These are phyloP conservation scores for Takashimella koratensis DNA, from an alignment of 1,284 basidiomycete species.

Conservation along the genomic window DNA sequence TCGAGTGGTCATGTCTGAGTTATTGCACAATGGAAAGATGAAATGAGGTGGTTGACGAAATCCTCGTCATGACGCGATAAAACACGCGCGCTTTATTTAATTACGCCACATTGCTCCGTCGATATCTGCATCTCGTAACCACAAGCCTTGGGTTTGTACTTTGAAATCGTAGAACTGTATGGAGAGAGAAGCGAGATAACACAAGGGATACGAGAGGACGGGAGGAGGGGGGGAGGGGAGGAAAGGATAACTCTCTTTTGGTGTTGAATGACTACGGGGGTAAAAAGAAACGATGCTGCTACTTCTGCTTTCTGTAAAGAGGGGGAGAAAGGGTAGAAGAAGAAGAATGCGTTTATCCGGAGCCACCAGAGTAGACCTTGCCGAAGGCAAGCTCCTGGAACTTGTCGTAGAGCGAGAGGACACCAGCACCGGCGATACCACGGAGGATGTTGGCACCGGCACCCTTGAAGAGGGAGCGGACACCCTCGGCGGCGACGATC, in stretches of 20 bases:
- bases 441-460: constrained; percentile 58
- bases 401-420: constrained; percentile 62
- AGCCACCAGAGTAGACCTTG: constrained; percentile 78
- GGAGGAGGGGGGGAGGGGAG: constrained; percentile 5
- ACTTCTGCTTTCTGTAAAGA: background rate
- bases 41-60: too few species aligned
- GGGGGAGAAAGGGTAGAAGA: constrained; percentile 5
- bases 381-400: constrained; percentile 68
- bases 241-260: background rate
- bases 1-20: too few species aligned
- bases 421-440: constrained; percentile 70
- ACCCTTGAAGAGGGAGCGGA: constrained; percentile 60
- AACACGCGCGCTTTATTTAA: too few species aligned
- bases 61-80: too few species aligned
- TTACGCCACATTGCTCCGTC: background rate
- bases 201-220: background rate
- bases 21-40: too few species aligned
- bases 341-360: constrained; percentile 32
- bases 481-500: constrained; percentile 60
- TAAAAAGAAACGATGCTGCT: background rate
- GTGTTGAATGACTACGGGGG: background rate
- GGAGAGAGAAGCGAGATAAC: background rate
- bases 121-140: background rate
- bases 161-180: constrained; percentile 1
- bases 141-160: background rate